These are phyloP conservation scores for Cercophora samala DNA, from an alignment of 495 filamentous ascomycete genomes.

Conservation along the genomic window DNA sequence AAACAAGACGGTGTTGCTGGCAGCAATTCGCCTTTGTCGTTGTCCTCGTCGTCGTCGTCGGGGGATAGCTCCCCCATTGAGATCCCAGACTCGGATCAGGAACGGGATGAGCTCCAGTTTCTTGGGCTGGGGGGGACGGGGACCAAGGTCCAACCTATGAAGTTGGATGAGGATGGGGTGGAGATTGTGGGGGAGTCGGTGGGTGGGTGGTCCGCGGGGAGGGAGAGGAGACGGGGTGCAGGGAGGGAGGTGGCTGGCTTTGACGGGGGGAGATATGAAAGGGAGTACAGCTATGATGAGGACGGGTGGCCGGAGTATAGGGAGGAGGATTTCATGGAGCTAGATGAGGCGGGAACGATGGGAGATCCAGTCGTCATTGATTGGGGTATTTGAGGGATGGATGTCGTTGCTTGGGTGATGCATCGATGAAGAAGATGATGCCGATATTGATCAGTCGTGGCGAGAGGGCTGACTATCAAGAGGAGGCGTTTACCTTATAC, in stretches of 20 bases:
- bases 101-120: background rate
- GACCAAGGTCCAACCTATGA: background rate
- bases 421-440: too few species aligned
- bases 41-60: background rate
- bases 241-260: background rate
- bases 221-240: too few species aligned
- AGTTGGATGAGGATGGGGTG: background rate
- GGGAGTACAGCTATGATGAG: background rate
- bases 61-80: background rate
- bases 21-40: background rate
- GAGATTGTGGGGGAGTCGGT: background rate
- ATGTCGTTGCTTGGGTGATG: too few species aligned
- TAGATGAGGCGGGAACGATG: background rate
- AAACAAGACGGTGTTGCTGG: conserved; percentile 46
- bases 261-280: background rate
- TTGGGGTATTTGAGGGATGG: background rate
- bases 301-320: background rate
- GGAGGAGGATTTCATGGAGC: background rate
- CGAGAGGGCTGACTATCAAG: too few species aligned
- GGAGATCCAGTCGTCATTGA: background rate
- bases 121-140: background rate
- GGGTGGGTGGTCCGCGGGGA: background rate
- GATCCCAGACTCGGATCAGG: background rate
- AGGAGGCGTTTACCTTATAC: too few species aligned
- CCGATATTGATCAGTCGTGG: too few species aligned